Base-by-base conservation (phyloP, 2,329 filamentous ascomycete species). In the Diatrype stigma region DNA sequence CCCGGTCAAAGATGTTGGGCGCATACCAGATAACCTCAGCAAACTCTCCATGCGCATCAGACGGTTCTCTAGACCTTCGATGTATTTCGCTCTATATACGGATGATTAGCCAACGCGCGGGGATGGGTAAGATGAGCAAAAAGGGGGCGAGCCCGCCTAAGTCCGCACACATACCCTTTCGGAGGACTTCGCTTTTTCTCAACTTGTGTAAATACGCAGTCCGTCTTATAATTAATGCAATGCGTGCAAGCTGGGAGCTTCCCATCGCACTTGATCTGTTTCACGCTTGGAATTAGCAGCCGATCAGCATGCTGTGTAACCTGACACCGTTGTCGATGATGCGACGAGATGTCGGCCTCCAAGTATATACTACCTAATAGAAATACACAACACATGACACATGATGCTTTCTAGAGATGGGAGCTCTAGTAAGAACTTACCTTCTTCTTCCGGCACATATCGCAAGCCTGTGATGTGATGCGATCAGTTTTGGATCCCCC, bases 131-230 rank as follows among this genome's bases (percentile, higher is more conserved):
- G 56, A 44, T 54, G 46, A 42, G 28, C 14, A 52, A 30, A 48
- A 8, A 34, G 46, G 30, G 34, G 47, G 21, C 48, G 5, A 30
- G 26, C 26, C 26, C 26, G 26, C 5, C 5, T 30, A 30, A 30
- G n/a, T n/a, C 26, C 51, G 37, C 23, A 21, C 45, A 26, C 81
- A 59, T 80, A 96, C 91, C 94, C 93, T 78, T 97, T 99, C 1
- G 93, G 94, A 48, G 94, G 93, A 69, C 89, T 94, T 52, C 94
- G 83, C 79, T 99, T 99, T 84, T 99, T 99, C 75, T 99, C 94
- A 35, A 97, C 92, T 68, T 96, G 91, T 1, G 94, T 97, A 67
- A 97, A 97, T 61, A 96, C 83, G 70, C 93, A 99, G 63, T 96
- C 91, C 5, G 92, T 96, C 78, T 96, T 96, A 77, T 96, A 96